Conservation (phyloP, 345 rosid species). For the Moricandia moricandioides region DNA sequence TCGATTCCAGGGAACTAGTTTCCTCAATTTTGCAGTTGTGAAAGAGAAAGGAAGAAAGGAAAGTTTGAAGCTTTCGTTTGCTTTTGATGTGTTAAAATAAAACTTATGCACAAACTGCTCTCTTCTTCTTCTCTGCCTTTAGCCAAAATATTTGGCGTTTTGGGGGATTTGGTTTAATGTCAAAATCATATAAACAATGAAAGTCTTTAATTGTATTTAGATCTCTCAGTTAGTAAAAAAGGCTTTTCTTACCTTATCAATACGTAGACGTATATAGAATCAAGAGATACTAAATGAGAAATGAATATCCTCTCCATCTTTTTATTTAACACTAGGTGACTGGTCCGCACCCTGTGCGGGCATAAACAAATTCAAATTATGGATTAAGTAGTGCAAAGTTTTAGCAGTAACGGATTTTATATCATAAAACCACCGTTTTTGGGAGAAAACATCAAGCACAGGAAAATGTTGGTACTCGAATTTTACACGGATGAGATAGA, state of each 20-base stretch:
- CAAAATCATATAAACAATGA: slow-evolving; percentile 9
- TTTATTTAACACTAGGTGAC: no score
- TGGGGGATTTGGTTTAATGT: slow-evolving; percentile 8
- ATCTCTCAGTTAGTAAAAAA: background rate
- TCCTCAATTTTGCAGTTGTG: slow-evolving; percentile 16
- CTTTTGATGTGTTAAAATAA: slow-evolving; percentile 25
- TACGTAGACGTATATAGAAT: slow-evolving; percentile 7
- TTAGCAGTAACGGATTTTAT: no score
- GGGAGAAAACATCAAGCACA: no score
- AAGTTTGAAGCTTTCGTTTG: slow-evolving; percentile 35
- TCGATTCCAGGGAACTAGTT: slow-evolving; percentile 29
- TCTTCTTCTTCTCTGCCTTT: background rate
- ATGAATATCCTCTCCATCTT: background rate
- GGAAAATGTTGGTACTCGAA: no score
- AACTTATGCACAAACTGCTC: slow-evolving; percentile 19
- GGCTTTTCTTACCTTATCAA: slow-evolving; percentile 24
- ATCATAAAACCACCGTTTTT: no score
- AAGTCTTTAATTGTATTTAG: background rate
- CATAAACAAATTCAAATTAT: no score
- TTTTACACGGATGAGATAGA: no score
- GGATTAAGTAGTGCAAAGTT: no score
- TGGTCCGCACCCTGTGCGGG: no score
- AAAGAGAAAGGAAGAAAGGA: slow-evolving; percentile 37
- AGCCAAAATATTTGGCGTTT: background rate
- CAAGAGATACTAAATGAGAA: background rate